These are phyloP conservation scores for Suhomyces pyralidae DNA, from an alignment of 805 yeast species.

Conservation along the genomic window DNA sequence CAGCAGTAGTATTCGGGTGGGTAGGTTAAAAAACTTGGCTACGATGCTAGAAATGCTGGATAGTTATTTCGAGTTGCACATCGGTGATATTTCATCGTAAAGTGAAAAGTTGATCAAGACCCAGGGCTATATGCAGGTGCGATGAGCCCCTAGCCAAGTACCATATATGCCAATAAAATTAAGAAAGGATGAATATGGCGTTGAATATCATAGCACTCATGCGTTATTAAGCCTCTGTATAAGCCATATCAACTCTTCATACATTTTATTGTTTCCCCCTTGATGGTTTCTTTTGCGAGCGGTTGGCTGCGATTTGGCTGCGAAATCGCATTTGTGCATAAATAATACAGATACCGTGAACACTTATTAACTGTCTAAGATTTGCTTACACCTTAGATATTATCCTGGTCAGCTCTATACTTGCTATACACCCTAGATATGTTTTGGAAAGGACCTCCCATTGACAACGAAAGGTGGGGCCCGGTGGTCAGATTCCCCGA, in stretches of 20 bases:
- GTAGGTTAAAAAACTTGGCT: neutral
- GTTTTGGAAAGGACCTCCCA: neutral
- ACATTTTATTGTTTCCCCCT: neutral
- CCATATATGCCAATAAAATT: neutral
- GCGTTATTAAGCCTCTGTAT: neutral
- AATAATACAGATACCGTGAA: neutral
- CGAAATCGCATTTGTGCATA: neutral
- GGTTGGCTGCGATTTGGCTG: neutral
- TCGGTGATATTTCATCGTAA: neutral
- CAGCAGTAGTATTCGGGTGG: neutral
- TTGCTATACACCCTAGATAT: neutral
- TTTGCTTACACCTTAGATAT: neutral
- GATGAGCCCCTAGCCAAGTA: neutral
- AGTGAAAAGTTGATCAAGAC: neutral
- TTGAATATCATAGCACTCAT: too few relatives aligned
- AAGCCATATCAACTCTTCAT: neutral
- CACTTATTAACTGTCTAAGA: neutral
- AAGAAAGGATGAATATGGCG: too few relatives aligned
- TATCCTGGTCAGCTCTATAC: neutral
- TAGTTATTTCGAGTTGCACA: conserved; percentile 2
- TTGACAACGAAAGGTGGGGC: neutral
- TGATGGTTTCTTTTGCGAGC: neutral
- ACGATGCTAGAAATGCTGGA: neutral
- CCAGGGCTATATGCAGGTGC: neutral
- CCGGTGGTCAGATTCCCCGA: neutral